These are phyloP conservation scores for Pleurotus sapidus DNA, from an alignment of 768 basidiomycete species.

Conservation along the genomic window DNA sequence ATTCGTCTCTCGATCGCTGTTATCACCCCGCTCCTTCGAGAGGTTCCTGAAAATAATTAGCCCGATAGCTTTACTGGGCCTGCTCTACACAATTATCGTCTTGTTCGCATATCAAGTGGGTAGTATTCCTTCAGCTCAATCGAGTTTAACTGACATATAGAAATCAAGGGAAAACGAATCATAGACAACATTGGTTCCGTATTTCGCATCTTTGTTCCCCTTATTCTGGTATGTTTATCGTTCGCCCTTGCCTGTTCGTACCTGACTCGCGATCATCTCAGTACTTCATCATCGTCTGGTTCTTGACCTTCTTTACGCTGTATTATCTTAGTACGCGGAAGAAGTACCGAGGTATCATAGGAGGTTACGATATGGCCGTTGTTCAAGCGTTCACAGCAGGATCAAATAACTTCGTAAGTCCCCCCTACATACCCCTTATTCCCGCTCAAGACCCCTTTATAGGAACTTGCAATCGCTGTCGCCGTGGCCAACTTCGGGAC, in stretches of 20 bases:
- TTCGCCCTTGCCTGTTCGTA: no score
- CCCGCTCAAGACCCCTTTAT: background rate
- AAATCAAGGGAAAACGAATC: conserved; percentile 49
- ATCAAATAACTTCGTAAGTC: conserved; percentile 72
- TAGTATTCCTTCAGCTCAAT: background rate
- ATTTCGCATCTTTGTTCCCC: conserved; percentile 79
- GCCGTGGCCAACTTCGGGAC: conserved; percentile 77
- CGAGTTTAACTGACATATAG: background rate
- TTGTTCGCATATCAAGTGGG: conserved; percentile 64
- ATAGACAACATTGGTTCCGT: conserved; percentile 71
- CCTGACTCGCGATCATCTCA: background rate
- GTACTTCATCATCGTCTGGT: conserved; percentile 82
- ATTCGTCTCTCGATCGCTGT: conserved; percentile 42
- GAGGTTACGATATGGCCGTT: conserved; percentile 69
- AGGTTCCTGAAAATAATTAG: conserved; percentile 68
- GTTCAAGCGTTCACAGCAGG: conserved; percentile 80
- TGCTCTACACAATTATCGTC: conserved; percentile 79
- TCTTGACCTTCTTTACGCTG: conserved; percentile 53
- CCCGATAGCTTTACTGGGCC: conserved; percentile 67
- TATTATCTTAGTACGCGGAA: conserved; percentile 42
- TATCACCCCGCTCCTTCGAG: conserved; percentile 47
- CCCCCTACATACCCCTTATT: background rate
- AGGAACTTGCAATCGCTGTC: conserved; percentile 85
- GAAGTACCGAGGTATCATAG: conserved; percentile 3
- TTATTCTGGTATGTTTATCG: conserved; percentile 39